Conservation (phyloP, 2,329 filamentous ascomycete genomes). For the Elsinoe necatrix region DNA sequence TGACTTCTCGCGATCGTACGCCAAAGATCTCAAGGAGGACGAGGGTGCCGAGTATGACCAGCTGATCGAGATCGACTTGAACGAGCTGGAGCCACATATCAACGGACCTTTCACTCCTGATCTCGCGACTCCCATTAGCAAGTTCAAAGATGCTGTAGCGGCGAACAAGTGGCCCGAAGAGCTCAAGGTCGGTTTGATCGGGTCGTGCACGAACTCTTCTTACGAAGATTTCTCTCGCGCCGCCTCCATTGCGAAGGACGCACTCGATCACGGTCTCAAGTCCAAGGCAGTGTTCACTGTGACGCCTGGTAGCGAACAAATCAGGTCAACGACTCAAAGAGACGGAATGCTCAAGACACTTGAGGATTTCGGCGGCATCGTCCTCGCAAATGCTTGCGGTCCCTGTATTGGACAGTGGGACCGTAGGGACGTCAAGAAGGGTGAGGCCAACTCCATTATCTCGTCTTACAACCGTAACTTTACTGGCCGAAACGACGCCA, state of each 20-base stretch:
- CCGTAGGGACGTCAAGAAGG: constrained; percentile 87
- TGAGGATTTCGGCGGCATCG: not conserved
- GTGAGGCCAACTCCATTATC: constrained; percentile 89
- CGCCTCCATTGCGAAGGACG: constrained; percentile 84
- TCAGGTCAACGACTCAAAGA: constrained; percentile 82
- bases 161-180: constrained; percentile 83
- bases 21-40: constrained; percentile 77
- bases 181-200: constrained; percentile 87
- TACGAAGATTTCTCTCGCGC: constrained; percentile 96
- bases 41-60: constrained; percentile 84
- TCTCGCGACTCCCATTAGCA: constrained; percentile 81
- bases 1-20: constrained; percentile 78
- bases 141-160: constrained; percentile 77
- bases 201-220: constrained; percentile 97
- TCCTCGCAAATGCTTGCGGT: not conserved
- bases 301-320: constrained; percentile 94
- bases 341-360: constrained; percentile 75
- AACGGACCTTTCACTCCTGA: constrained; percentile 97
- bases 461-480: constrained; percentile 99
- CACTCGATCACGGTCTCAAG: constrained; percentile 86
- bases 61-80: constrained; percentile 82
- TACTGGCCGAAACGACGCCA: constrained; percentile 93
- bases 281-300: constrained; percentile 89
- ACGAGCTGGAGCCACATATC: constrained; percentile 84
- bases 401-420: constrained; percentile 64